Base-by-base conservation (phyloP, 2,329 filamentous ascomycete species). In the Phoma herbarum region DNA sequence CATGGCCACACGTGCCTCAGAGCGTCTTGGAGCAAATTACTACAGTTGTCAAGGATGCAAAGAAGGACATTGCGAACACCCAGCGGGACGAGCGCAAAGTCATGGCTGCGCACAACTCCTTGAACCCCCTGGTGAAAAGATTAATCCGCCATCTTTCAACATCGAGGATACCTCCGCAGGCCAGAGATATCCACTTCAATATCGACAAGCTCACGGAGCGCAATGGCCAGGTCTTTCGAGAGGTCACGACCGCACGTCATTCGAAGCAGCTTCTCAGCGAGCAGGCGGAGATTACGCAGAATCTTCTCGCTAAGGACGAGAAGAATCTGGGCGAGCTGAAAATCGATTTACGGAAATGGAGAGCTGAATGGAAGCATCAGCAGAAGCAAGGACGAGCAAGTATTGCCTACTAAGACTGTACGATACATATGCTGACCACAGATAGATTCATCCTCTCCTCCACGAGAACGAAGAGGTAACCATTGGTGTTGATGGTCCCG, bases 151-250 rank as follows among this genome's bases (percentile, higher is more conserved):
- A 88, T 68, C 77, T 91, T 6, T 75, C 80, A 16, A 83, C 82
- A 31, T 80, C 90, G 50, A 88, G 88, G n/a, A 90, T 92, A 69
- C 89, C 89, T 1, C 86, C 85, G 0, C 80, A 83, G 2, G 76
- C 77, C 41, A 76, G 75, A 51, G 81, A 78, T 8, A 79, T 81
- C 16, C 81, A 85, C 48, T 85, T 92, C 45, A 84, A 90, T 67
- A 88, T 88, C 62, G 88, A 91, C 70, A 84, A 82, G 65, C 83
- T 88, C 14, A 78, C 89, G 9, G 84, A 88, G 66, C 83, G 83
- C n/a, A 85, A 85, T 61, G 70, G 72, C 28, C 62, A 73, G 26
- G 53, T 73, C 37, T 69, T 78, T 78, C 59, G 83, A 84, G 75
- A 82, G 39, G 64, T 91, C 5, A 87, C 85, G 16, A 86, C 88